Conservation (phyloP, 768 basidiomycete genomes). For the Calvatia gigantea region DNA sequence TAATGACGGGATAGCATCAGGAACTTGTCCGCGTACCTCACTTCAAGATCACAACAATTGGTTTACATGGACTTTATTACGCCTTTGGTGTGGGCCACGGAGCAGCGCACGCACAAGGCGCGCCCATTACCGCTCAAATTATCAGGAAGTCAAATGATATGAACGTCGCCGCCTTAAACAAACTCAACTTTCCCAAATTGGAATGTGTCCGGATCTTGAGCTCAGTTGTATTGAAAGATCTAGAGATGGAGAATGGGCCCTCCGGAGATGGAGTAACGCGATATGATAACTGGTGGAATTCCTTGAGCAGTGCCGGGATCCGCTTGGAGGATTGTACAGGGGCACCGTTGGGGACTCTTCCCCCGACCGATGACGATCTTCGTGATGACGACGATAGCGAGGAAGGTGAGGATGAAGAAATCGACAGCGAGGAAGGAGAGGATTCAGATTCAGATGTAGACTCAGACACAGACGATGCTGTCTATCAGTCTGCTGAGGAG, state of each 20-base stretch:
- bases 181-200: slow-evolving; percentile 57
- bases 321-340: slow-evolving; percentile 79
- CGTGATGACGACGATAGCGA: slow-evolving; percentile 28
- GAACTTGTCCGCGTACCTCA: slow-evolving; percentile 53
- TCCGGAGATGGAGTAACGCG: slow-evolving; percentile 43
- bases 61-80: slow-evolving; percentile 63
- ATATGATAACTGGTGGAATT: slow-evolving; percentile 71
- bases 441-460: slow-evolving; percentile 17
- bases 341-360: slow-evolving; percentile 50
- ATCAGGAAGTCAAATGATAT: slow-evolving; percentile 59
- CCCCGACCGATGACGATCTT: slow-evolving; percentile 27
- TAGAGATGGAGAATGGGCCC: slow-evolving; percentile 55
- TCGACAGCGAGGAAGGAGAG: slow-evolving; percentile 24
- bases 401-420: slow-evolving; percentile 27
- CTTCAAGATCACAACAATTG: slow-evolving; percentile 53
- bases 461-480: slow-evolving; percentile 4
- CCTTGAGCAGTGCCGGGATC: slow-evolving; percentile 44
- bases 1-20: slow-evolving; percentile 29
- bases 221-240: slow-evolving; percentile 47
- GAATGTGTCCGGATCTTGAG: slow-evolving; percentile 58
- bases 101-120: slow-evolving; percentile 32
- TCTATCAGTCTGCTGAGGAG: slow-evolving; percentile 9
- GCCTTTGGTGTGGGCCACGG: slow-evolving; percentile 67
- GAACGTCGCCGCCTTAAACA: slow-evolving; percentile 55
- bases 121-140: slow-evolving; percentile 42